Evolutionary conservation across 169 alveolate genomes (phyloP).

Genomic region (Eimeria tenella): DNA sequence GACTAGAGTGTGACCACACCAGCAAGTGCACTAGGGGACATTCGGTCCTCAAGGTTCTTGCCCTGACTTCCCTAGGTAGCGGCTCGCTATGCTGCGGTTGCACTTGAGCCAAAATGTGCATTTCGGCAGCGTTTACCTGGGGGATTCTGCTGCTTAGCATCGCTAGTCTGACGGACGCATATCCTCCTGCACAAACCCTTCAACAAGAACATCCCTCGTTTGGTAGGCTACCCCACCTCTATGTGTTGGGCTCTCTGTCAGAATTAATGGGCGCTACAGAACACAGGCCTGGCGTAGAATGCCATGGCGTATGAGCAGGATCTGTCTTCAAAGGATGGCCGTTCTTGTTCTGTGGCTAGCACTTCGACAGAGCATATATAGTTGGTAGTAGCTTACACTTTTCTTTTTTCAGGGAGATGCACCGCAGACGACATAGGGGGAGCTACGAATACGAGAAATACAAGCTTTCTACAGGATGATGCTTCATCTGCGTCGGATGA

Average conservation of each 20-base stretch:
- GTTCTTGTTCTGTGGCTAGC: neutral
- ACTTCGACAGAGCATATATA: neutral
- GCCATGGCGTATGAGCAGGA: neutral
- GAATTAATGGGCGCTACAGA: too few species aligned
- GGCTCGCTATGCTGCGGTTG: neutral
- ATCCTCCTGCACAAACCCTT: neutral
- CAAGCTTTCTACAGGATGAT: constrained; percentile 57
- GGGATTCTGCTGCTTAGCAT: constrained; percentile 6
- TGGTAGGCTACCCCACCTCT: constrained; percentile 14
- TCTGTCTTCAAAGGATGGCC: neutral
- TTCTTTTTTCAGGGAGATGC: constrained; percentile 12
- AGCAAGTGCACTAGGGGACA: too few species aligned
- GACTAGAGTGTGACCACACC: too few species aligned
- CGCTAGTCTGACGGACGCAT: neutral
- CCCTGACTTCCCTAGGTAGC: too few species aligned
- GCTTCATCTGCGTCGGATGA: neutral
- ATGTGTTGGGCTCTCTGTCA: neutral
- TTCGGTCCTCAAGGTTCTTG: too few species aligned
- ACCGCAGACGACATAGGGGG: constrained; percentile 10
- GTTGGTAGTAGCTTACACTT: neutral
- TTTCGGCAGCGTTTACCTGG: neutral
- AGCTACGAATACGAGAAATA: neutral
- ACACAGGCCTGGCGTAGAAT: too few species aligned
- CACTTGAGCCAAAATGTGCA: neutral
- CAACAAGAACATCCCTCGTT: constrained; percentile 36